Percentiles rank a stretch among this genome's conserved stretches.
Conservation (phyloP, 176 grass and related monocot species). For the Secale cereale region DNA sequence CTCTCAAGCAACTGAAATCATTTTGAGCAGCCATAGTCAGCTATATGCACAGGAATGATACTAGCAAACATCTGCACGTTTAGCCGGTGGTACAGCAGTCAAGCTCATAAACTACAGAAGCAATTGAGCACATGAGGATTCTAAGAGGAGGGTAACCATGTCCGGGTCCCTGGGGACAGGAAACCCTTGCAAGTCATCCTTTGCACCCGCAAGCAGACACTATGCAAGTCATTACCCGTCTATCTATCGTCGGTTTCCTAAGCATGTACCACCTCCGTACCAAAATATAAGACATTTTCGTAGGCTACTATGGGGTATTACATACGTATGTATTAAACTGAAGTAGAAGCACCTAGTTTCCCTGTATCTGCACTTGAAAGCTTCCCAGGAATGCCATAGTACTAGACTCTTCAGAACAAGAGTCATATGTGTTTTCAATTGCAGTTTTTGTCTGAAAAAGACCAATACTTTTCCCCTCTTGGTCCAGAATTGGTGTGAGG, state of each 20-base stretch:
- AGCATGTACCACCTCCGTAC: neutral
- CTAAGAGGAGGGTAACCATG: neutral
- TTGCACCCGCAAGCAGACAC: neutral
- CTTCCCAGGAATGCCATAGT: neutral
- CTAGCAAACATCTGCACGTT: neutral
- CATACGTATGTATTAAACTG: conserved; percentile 1
- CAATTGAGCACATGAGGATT: neutral
- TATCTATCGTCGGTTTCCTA: neutral
- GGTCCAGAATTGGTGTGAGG: neutral
- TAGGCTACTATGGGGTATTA: too few species aligned
- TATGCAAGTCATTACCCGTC: neutral
- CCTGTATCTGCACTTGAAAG: neutral
- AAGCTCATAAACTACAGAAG: neutral
- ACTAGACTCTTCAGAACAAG: neutral
- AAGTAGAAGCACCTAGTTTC: neutral
- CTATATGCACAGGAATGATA: neutral
- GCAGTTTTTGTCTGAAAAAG: neutral
- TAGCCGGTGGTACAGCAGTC: neutral
- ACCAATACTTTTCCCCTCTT: neutral
- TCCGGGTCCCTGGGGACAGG: neutral
- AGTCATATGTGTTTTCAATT: neutral
- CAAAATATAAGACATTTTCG: too few species aligned
- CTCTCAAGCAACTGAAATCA: conserved; percentile 78
- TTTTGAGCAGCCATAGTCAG: conserved; percentile 17
- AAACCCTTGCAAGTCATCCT: neutral